Percentiles rank a stretch among this genome's conserved stretches.
These are phyloP conservation scores for Lotmaria passim DNA, from an alignment of 208 protist genomes.

Conservation along the genomic window DNA sequence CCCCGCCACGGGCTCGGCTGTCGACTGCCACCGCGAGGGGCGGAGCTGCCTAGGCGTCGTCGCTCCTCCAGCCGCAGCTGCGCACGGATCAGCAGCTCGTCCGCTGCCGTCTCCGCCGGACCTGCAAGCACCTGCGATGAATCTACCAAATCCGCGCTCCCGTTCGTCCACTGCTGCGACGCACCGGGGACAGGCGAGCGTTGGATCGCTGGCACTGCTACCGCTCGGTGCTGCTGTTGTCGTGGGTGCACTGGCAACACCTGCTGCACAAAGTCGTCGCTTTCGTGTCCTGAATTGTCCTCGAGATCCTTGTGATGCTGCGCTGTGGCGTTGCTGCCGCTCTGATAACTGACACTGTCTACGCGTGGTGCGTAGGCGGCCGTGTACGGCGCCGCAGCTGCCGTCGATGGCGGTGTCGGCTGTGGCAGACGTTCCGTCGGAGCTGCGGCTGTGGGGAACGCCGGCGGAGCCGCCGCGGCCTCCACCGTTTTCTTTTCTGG, in stretches of 20 bases:
- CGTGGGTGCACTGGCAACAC: constrained; percentile 23
- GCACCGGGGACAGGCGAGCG: background rate
- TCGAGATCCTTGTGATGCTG: constrained; percentile 13
- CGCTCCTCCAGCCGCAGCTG: constrained; percentile 54
- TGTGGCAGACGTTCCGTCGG: background rate
- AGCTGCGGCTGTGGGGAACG: constrained; percentile 1
- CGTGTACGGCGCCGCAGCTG: background rate
- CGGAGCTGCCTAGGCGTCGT: constrained; percentile 16
- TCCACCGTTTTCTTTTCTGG: constrained; percentile 2
- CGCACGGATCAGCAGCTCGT: constrained; percentile 50
- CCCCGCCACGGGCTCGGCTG: constrained; percentile 22
- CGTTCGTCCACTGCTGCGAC: constrained; percentile 13
- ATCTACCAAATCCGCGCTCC: background rate
- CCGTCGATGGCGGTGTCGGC: background rate
- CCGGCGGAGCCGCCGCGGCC: background rate
- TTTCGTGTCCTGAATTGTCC: constrained; percentile 17
- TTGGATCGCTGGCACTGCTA: background rate
- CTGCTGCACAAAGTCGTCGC: constrained; percentile 37
- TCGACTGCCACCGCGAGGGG: constrained; percentile 10
- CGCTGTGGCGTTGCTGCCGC: background rate
- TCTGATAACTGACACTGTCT: too few species aligned
- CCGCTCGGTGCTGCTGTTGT: background rate
- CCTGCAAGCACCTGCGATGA: background rate
- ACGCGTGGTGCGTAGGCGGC: background rate
- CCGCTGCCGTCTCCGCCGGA: constrained; percentile 24